Conservation (phyloP, 2,329 filamentous ascomycete genomes). For the Calonectria crousiana region DNA sequence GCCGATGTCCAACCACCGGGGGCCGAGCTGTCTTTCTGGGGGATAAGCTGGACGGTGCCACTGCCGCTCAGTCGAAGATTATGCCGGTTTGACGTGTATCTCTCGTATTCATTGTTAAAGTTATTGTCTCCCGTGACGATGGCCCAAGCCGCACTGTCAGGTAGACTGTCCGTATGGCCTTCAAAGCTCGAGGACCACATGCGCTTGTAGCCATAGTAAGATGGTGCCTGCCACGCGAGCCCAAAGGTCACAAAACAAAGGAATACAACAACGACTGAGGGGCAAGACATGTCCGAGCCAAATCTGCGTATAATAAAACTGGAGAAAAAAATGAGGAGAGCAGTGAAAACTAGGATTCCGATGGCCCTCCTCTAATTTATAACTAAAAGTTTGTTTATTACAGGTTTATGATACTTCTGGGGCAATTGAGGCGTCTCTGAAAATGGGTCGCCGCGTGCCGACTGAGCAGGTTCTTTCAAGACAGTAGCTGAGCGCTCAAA, state of each 20-base stretch:
- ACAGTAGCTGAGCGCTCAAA: neutral
- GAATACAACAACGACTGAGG: conserved; percentile 18
- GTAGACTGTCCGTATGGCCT: conserved; percentile 50
- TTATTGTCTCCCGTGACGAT: conserved; percentile 54
- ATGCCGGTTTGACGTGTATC: conserved; percentile 58
- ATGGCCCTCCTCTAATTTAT: neutral
- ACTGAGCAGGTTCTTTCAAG: neutral
- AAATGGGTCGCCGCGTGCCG: neutral
- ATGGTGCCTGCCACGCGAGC: conserved; percentile 53
- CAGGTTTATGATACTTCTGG: neutral
- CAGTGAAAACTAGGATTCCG: accelerated
- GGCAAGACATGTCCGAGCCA: conserved; percentile 37
- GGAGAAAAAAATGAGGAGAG: neutral
- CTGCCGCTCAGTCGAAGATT: conserved; percentile 66
- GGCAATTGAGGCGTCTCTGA: conserved; percentile 1
- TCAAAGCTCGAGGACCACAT: conserved; percentile 60
- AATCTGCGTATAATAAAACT: neutral
- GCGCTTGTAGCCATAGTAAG: conserved; percentile 54
- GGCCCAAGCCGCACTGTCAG: conserved; percentile 56
- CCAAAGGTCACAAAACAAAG: conserved; percentile 47
- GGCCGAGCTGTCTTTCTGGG: conserved; percentile 53
- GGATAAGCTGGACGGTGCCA: conserved; percentile 64
- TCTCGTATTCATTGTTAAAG: conserved; percentile 66
- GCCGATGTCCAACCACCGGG: conserved; percentile 64
- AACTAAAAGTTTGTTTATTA: neutral